Evolutionary conservation across 352 stramenopile genomes (phyloP).

Genomic region (Thraustochytrium striatum): DNA sequence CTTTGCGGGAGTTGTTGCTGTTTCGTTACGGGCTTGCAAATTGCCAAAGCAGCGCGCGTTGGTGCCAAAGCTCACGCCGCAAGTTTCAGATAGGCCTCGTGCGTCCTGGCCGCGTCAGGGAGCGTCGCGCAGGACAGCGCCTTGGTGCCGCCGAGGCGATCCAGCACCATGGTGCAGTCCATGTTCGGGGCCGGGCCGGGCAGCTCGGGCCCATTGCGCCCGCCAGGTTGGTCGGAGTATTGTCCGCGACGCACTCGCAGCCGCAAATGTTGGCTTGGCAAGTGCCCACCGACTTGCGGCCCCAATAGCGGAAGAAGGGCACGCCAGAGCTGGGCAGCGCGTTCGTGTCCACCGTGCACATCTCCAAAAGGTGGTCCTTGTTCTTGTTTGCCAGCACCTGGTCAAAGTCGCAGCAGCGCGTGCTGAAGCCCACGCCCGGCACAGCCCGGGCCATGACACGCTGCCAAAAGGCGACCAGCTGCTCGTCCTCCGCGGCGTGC

Average conservation of each 20-base stretch:
- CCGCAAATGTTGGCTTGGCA: constrained; percentile 16
- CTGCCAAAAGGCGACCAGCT: constrained; percentile 33
- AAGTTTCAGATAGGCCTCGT: background rate
- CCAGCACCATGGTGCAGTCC: background rate
- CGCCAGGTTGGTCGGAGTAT: background rate
- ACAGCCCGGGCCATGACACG: background rate
- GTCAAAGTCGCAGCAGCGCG: constrained; percentile 34
- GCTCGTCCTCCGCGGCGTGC: background rate
- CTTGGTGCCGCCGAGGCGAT: background rate
- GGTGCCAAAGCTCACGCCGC: background rate
- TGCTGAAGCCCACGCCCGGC: background rate
- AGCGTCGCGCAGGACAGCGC: background rate
- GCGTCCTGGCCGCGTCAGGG: background rate
- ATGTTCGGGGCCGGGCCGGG: background rate
- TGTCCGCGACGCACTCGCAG: background rate
- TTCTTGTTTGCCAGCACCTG: constrained; percentile 3
- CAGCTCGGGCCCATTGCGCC: background rate
- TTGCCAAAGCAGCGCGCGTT: background rate
- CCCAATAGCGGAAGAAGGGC: constrained; percentile 19
- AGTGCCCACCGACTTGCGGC: background rate
- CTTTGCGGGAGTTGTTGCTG: too few relatives aligned
- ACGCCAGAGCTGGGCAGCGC: background rate
- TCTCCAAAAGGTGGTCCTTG: constrained; percentile 6
- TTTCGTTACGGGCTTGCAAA: too few relatives aligned
- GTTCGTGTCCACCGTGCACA: constrained; percentile 1